These are phyloP conservation scores for Ustilago curta DNA, from an alignment of 1,284 basidiomycete species.

Conservation along the genomic window DNA sequence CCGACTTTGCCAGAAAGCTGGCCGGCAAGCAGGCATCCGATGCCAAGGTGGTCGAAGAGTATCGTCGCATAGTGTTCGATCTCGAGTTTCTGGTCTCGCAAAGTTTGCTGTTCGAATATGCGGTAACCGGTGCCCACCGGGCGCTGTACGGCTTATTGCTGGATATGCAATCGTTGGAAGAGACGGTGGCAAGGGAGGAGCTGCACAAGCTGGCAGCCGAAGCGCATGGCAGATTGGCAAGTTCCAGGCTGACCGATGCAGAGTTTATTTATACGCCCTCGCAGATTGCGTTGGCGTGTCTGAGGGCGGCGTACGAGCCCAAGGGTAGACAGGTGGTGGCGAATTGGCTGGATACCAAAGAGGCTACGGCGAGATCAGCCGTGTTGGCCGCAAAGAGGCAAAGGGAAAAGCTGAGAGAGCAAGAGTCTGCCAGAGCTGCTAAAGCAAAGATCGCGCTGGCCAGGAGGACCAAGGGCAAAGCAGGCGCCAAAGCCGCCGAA, in stretches of 20 bases:
- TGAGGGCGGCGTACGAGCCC: constrained; percentile 65
- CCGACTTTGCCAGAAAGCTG: constrained; percentile 76
- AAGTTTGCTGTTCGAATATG: constrained; percentile 90
- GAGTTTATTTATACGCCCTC: constrained; percentile 92
- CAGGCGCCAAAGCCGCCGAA: constrained; percentile 37
- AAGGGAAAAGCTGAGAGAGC: constrained; percentile 13
- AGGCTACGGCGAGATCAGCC: constrained; percentile 5
- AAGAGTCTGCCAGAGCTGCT: constrained; percentile 18
- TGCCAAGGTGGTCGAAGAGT: constrained; percentile 73
- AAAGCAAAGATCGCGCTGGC: constrained; percentile 32
- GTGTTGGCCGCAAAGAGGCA: constrained; percentile 12
- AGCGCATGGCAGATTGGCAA: constrained; percentile 47
- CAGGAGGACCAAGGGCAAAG: constrained; percentile 27
- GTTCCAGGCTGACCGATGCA: constrained; percentile 85
- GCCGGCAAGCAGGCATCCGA: constrained; percentile 73
- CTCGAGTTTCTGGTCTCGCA: constrained; percentile 96
- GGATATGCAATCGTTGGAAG: constrained; percentile 80
- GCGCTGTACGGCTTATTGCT: constrained; percentile 90
- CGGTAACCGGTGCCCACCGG: constrained; percentile 88
- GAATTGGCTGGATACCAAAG: constrained; percentile 73
- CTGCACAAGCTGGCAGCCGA: constrained; percentile 39
- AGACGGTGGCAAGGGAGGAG: constrained; percentile 27
- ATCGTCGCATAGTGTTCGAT: constrained; percentile 84
- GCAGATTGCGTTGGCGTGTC: constrained; percentile 89
- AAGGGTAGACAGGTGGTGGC: constrained; percentile 73